Base-by-base conservation (phyloP, 495 filamentous ascomycete species). In the Aspergillus affinis region DNA sequence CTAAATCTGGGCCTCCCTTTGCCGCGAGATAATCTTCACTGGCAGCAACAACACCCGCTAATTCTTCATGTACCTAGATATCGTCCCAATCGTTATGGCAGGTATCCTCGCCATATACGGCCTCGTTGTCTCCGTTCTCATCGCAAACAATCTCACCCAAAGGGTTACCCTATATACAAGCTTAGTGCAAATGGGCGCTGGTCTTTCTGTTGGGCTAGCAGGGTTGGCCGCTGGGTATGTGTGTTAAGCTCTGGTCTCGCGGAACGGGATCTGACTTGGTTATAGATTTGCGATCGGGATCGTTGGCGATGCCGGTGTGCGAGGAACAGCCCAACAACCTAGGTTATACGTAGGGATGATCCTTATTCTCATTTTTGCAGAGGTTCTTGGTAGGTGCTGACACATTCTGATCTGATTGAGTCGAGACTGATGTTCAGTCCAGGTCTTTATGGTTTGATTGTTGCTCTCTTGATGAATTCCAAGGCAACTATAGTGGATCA, bases 101-200 rank as follows among this genome's bases (percentile, higher is more conserved):
- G 94, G 94, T 98, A 99, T 99, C 80, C 97, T 99, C 77, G 95
- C 90, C 88, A 99, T 99, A 79, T 99, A 99, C 83, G 94, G 94
- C 69, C 86, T 98, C 53, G 94, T 99, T 80, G 94, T 99, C 55
- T 97, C 93, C 3, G 94, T 99, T 77, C 78, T 99, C 72, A 93
- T 99, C 75, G 97, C 95, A 68, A 93, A 95, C 77, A 86, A 88
- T 68, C 82, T 99, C 65, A 82, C 79, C 61, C 95, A 98, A 79
- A 63, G 88, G 55, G 79, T 90, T 58, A 82, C 95, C 55, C 87
- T 99, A 53, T 99, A 89, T 82, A 93, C 92, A 51, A 88, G 90
- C 57, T 97, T 98, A 82, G 94, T 98, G 69, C 95, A 99, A 74
- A 85, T 99, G 57, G 94, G 95, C 73, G 94, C 94, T 66, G 94